Evolutionary conservation across 2,329 filamentous ascomycete species (phyloP).

Genomic region (Sclerotinia glacialis): DNA sequence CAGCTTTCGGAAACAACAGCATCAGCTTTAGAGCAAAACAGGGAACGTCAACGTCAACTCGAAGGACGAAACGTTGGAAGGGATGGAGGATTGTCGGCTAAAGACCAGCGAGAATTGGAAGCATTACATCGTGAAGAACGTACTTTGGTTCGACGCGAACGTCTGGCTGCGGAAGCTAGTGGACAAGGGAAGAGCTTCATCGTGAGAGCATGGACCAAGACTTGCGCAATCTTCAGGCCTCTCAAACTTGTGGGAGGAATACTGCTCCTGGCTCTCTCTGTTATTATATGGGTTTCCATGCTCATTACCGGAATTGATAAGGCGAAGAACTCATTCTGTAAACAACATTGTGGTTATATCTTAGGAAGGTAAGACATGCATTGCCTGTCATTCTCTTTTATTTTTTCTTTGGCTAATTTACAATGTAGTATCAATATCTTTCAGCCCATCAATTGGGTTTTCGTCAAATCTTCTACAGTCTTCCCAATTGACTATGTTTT

Average conservation of each 20-base stretch:
- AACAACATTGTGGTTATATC: slow-evolving; percentile 86
- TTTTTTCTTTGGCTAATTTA: slow-evolving; percentile 35
- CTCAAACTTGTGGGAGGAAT: slow-evolving; percentile 85
- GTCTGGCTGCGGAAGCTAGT: slow-evolving; percentile 77
- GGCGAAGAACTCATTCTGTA: slow-evolving; percentile 91
- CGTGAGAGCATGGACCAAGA: slow-evolving; percentile 73
- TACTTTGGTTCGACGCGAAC: slow-evolving; percentile 83
- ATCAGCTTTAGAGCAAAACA: slow-evolving; percentile 79
- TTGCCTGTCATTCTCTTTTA: too few species aligned
- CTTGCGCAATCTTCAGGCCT: slow-evolving; percentile 79
- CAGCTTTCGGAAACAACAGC: slow-evolving; percentile 73
- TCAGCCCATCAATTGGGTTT: slow-evolving; percentile 89
- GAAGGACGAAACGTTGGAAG: slow-evolving; percentile 80
- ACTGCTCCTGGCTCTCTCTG: slow-evolving; percentile 67
- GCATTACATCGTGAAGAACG: slow-evolving; percentile 84
- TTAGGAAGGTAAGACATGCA: slow-evolving; percentile 53
- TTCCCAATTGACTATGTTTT: slow-evolving; percentile 93
- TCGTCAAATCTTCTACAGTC: slow-evolving; percentile 74
- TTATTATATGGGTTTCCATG: slow-evolving; percentile 87
- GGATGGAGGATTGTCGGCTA: slow-evolving; percentile 70
- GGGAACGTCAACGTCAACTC: slow-evolving; percentile 87
- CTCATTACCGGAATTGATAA: slow-evolving; percentile 95
- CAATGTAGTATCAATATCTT: slow-evolving; percentile 73
- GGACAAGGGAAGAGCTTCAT: slow-evolving; percentile 75
- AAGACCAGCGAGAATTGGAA: slow-evolving; percentile 87